Base-by-base conservation (phyloP, 2,329 filamentous ascomycete genomes). In the Hypoxylon rubiginosum region DNA sequence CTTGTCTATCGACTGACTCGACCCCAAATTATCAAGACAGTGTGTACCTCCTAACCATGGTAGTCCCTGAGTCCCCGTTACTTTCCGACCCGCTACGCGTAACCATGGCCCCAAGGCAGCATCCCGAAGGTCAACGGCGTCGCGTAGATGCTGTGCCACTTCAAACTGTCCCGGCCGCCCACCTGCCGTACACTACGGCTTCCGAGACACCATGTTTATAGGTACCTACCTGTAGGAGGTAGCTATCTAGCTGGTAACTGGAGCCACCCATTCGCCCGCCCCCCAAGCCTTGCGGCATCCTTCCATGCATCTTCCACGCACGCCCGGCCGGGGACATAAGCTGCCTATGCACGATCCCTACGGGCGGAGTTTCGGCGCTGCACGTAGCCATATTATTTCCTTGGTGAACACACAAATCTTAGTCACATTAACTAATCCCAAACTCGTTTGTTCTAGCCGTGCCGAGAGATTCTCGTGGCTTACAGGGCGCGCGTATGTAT, bases 261-360 rank as follows among this genome's bases (percentile, higher is more conserved):
- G 28, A 30, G 50, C 43, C 26, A 43, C 45, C 43, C 11, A 43
- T 63, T 32, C 39, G 48, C 48, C n/a, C n/a, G n/a, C n/a, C n/a
- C n/a, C 13, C 50, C 43, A 59, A 19, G 55, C 61, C 32, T 54
- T 58, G 46, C 55, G 26, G 50, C 46, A 57, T 50, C 45, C 63
- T 69, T 69, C 66, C 55, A 66, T 64, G 63, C 63, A 61, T 41
- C 57, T 69, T 69, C 67, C 50, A 69, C 53, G 67, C 61, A 59
- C 30, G 39, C 43, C 43, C 32, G 51, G 61, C 58, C 49, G 48
- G 39, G 54, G 32, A 34, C 43, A 59, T 52, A 55, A 30, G 46
- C 34, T 30, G 8, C 28, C 5, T 9, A 30, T 30, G 28, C 30
- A 56, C 45, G 57, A 36, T 62, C 58, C 64, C 67, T 57, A 57